phyloP scores from a whole-genome alignment of 1,139 yeast species.

The Pichia sp. region DNA sequence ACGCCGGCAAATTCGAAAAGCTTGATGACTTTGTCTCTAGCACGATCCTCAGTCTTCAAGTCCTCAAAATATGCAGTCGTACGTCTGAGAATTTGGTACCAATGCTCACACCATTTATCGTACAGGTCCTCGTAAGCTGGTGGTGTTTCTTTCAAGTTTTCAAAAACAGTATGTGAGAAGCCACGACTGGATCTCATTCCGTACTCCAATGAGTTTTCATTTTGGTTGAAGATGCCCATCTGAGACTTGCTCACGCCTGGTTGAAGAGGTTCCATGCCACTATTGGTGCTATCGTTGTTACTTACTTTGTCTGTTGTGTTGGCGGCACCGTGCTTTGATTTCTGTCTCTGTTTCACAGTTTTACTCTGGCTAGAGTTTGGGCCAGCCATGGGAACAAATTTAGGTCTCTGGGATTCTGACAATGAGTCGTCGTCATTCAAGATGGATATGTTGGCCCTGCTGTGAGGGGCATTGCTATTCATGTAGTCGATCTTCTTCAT shows the following conservation, averaged over 20 bases:
- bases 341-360: neutral
- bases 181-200: conserved; percentile 19
- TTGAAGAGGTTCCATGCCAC: neutral
- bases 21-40: conserved; percentile 26
- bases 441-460: conserved; percentile 1
- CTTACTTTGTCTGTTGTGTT: neutral
- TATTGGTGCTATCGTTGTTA: neutral
- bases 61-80: conserved; percentile 32
- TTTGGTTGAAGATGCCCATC: conserved; percentile 12
- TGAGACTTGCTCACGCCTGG: neutral
- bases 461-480: neutral
- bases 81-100: conserved; percentile 31
- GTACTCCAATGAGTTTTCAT: conserved; percentile 10
- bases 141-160: conserved; percentile 34
- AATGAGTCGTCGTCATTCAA: conserved; percentile 8
- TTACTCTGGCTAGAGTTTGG: neutral
- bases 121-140: conserved; percentile 31
- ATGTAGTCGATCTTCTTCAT: conserved; percentile 28
- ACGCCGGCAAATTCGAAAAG: conserved; percentile 32
- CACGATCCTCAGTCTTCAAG: conserved; percentile 24
- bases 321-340: neutral
- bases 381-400: neutral
- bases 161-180: conserved; percentile 24
- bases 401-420: neutral
- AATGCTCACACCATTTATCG: conserved; percentile 33